phyloP scores from a whole-genome alignment of 148 eudicot species.

The Talinum fruticosum region DNA sequence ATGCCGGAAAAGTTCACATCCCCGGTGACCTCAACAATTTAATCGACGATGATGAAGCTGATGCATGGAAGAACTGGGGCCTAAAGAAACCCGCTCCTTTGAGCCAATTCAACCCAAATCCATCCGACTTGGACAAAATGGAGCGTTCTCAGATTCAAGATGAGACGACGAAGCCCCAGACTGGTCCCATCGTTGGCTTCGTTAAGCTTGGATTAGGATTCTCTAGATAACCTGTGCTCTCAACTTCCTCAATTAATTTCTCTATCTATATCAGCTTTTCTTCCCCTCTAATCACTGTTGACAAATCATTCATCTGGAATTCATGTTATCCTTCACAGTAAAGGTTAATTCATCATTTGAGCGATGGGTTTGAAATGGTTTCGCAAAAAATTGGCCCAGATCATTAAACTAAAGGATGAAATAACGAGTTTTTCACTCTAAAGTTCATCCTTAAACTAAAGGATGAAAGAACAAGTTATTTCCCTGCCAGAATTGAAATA shows the following conservation, averaged over 20 bases:
- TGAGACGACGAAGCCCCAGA: slow-evolving; percentile 52
- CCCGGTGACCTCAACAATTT: slow-evolving; percentile 84
- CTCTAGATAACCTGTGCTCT: slow-evolving; percentile 50
- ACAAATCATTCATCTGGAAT: no score
- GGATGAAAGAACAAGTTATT: no score
- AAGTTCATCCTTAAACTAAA: no score
- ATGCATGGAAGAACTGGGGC: slow-evolving; percentile 81
- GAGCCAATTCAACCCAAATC: slow-evolving; percentile 51
- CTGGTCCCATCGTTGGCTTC: slow-evolving; percentile 72
- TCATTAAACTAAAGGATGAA: no score
- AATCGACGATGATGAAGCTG: slow-evolving; percentile 85
- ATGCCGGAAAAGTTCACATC: slow-evolving; percentile 60
- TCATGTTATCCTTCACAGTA: no score
- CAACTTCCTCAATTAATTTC: slow-evolving; percentile 20
- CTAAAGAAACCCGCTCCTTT: slow-evolving; percentile 34
- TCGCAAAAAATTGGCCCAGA: no score
- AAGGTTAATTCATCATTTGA: no score
- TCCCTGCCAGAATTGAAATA: no score
- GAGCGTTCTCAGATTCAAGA: slow-evolving; percentile 49
- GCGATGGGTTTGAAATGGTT: no score
- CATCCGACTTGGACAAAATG: slow-evolving; percentile 55
- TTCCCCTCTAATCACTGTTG: no score
- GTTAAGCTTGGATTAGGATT: slow-evolving; percentile 68
- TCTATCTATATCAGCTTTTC: no score
- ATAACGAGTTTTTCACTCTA: no score